These are phyloP conservation scores for Endocarpon pusillum DNA, from an alignment of 495 filamentous ascomycete species.

Conservation along the genomic window DNA sequence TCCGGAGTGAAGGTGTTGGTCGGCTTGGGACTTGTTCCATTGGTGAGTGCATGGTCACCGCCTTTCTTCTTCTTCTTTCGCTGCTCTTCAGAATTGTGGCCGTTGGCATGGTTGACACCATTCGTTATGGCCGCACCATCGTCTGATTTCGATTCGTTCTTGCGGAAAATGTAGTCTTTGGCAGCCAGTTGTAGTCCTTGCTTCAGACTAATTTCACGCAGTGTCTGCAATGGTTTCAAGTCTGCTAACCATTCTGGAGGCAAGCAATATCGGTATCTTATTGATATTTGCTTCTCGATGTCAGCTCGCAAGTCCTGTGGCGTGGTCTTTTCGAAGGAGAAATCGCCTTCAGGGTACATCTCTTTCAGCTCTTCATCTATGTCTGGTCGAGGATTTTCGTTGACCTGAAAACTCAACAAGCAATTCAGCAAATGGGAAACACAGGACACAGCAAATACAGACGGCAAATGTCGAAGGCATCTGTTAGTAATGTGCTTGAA, in stretches of 20 bases:
- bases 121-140: conserved; percentile 22
- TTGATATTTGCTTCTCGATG: conserved; percentile 51
- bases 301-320: conserved; percentile 51
- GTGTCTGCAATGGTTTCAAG: conserved; percentile 60
- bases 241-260: conserved; percentile 44
- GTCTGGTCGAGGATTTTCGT: conserved; percentile 56
- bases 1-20: conserved; percentile 60
- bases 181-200: conserved; percentile 76
- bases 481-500: conserved; percentile 84
- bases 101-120: conserved; percentile 17
- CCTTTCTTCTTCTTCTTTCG: conserved; percentile 77
- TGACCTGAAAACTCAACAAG: conserved; percentile 62
- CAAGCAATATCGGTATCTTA: conserved; percentile 63
- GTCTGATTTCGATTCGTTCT: conserved; percentile 19
- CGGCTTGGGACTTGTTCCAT: conserved; percentile 16
- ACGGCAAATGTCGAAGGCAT: conserved; percentile 66
- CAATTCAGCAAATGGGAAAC: conserved; percentile 88
- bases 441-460: conserved; percentile 56
- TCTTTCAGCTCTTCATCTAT: conserved; percentile 55
- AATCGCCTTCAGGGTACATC: conserved; percentile 70
- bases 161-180: conserved; percentile 63
- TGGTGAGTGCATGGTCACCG: conserved; percentile 29
- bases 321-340: conserved; percentile 60
- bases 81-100: conserved; percentile 24
- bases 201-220: conserved; percentile 80